Evolutionary conservation across 1,284 basidiomycete species (phyloP), one percentile per base, ranked within the genome.

Genomic region (Trametes polyzona): DNA sequence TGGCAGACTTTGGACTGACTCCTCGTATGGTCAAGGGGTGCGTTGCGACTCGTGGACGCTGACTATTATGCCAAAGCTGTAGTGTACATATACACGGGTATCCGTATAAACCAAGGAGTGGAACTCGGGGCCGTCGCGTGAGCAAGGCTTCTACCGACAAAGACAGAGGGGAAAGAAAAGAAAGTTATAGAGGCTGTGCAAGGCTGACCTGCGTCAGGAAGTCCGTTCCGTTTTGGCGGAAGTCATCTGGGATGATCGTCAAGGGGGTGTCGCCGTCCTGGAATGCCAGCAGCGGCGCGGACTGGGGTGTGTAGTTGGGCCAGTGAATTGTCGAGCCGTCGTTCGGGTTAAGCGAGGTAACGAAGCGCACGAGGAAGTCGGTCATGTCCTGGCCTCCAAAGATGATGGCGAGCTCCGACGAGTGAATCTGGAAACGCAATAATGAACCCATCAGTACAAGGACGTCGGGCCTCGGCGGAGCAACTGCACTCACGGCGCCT

Each of bases 331-430:
- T 17, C n/a, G 47, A 19, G 5, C 23, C 36, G 1, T 48, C 47
- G 43, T 63, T 63, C 5, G 62, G 62, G 41, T 64, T 42, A 1
- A 64, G 40, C 26, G 50, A 44, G 47, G 42, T 44, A 33, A 49
- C 59, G 39, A 64, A 64, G 14, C 47, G 29, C 37, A 64, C 53
- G 12, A 64, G 48, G 47, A 49, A 55, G 42, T 56, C 59, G 8
- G 53, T 44, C 42, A 57, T 37, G 30, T 61, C 59, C 23, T 57
- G 41, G 33, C 56, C n/a, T 8, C 46, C 44, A 24, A 49, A 61
- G 2, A 61, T 35, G 26, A 57, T 53, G 4, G 29, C 32, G 27
- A 64, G 47, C 29, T 64, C 62, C 1, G 50, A 46, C 10, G 37
- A 46, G 40, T 64, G 62, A 7, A 50, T 19, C 41, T 54, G n/a